These are phyloP conservation scores for Acidomyces sp. DNA, from an alignment of 495 filamentous ascomycete species.

Conservation along the genomic window DNA sequence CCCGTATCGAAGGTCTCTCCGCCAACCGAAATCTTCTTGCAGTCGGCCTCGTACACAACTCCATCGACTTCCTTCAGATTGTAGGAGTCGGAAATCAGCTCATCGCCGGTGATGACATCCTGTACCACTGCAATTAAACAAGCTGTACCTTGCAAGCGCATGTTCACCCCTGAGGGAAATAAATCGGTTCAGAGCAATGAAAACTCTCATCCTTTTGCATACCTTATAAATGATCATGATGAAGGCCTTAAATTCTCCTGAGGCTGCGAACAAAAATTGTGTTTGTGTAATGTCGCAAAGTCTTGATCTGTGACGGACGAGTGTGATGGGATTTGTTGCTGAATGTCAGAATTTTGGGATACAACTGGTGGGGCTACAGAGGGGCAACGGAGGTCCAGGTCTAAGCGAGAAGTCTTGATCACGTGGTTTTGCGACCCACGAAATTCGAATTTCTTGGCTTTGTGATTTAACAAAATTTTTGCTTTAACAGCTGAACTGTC, in stretches of 20 bases:
- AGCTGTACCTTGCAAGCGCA: no score
- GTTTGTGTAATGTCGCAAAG: no score
- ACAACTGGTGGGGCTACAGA: no score
- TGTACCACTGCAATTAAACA: constrained; percentile 28
- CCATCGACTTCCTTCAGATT: constrained; percentile 61
- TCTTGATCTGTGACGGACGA: no score
- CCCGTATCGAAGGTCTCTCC: constrained; percentile 76
- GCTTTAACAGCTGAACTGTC: no score
- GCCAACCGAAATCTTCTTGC: constrained; percentile 70
- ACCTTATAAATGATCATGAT: constrained; percentile 86
- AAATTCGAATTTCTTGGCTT: neutral
- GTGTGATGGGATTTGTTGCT: no score
- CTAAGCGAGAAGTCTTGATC: neutral
- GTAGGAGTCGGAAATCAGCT: constrained; percentile 93
- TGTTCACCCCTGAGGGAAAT: no score
- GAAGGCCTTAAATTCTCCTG: constrained; percentile 2
- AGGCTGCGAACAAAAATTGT: no score
- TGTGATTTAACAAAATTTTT: no score
- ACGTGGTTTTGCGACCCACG: neutral
- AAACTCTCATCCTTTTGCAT: constrained; percentile 21
- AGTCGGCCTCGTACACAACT: constrained; percentile 75
- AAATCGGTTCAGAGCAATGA: neutral
- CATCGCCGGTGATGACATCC: constrained; percentile 83
- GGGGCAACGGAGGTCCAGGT: neutral
- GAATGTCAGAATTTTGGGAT: no score